A percentile compares a stretch with the other conserved stretches of the same genome.
Conservation (phyloP, 2,329 filamentous ascomycete genomes). For the Pseudogymnoascus sp. region DNA sequence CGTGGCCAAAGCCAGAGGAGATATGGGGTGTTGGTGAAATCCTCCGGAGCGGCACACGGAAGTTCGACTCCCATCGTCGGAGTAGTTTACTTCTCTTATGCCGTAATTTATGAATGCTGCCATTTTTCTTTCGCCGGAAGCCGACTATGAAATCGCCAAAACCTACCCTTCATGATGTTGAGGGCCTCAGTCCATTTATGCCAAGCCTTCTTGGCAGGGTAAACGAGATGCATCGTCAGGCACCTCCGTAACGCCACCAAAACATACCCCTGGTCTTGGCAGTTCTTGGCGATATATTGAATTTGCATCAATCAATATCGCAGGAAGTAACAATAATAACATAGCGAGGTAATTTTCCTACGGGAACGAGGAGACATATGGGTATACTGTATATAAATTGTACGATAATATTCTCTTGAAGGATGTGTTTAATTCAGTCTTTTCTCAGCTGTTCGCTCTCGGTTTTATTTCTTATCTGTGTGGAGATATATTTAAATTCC, state of each 20-base stretch:
- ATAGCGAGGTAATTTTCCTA: not conserved
- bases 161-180: not conserved
- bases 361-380: not conserved
- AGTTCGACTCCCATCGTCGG: not conserved
- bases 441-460: too few species aligned
- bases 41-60: too few species aligned
- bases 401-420: not conserved
- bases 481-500: too few species aligned
- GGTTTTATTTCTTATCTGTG: too few species aligned
- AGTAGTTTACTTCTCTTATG: not conserved
- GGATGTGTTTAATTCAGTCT: not conserved
- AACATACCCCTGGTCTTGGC: not conserved
- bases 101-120: not conserved
- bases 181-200: not conserved
- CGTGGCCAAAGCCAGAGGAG: not conserved
- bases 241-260: not conserved
- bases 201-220: not conserved
- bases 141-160: not conserved
- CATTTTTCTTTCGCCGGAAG: not conserved
- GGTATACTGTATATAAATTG: not conserved
- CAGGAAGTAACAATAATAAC: not conserved
- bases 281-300: not conserved
- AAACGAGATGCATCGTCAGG: not conserved
- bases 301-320: not conserved
- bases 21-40: not conserved